These are phyloP conservation scores for Mycena belliarum DNA, from an alignment of 768 basidiomycete genomes.

Conservation along the genomic window DNA sequence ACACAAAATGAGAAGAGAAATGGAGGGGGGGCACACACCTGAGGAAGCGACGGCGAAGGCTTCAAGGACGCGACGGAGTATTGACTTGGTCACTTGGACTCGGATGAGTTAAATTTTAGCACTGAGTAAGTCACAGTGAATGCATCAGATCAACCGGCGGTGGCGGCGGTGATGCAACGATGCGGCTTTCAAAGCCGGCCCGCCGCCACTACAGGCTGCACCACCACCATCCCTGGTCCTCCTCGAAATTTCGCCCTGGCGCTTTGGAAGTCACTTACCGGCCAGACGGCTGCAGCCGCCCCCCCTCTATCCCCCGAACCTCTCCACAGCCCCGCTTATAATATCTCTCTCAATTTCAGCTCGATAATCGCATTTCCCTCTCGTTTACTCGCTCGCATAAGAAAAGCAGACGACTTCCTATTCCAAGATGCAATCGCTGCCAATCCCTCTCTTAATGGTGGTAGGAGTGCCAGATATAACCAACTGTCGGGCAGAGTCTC, in stretches of 20 bases:
- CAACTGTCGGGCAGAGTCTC: constrained; percentile 15
- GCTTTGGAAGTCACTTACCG: constrained; percentile 21
- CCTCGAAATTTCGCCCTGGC: constrained; percentile 6
- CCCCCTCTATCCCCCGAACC: constrained; percentile 15
- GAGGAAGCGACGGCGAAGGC: not conserved
- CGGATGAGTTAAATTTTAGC: not conserved
- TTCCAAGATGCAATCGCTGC: constrained; percentile 22
- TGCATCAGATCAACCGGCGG: no score
- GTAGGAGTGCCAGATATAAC: constrained; percentile 7
- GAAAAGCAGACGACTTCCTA: constrained; percentile 34
- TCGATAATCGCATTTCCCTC: constrained; percentile 44
- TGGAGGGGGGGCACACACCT: no score
- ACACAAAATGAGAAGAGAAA: no score
- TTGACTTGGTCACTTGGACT: no score
- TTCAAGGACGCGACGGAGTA: not conserved
- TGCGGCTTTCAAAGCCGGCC: no score
- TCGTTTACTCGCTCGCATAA: constrained; percentile 40
- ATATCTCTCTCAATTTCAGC: constrained; percentile 50
- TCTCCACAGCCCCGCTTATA: constrained; percentile 22
- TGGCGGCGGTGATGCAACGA: no score
- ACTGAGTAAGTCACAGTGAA: no score
- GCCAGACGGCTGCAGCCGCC: constrained; percentile 18
- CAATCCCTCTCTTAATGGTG: constrained; percentile 6
- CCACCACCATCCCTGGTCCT: not conserved
- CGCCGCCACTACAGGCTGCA: no score